phyloP scores from a whole-genome alignment of 768 basidiomycete species.

The Calocybe cyanea region DNA sequence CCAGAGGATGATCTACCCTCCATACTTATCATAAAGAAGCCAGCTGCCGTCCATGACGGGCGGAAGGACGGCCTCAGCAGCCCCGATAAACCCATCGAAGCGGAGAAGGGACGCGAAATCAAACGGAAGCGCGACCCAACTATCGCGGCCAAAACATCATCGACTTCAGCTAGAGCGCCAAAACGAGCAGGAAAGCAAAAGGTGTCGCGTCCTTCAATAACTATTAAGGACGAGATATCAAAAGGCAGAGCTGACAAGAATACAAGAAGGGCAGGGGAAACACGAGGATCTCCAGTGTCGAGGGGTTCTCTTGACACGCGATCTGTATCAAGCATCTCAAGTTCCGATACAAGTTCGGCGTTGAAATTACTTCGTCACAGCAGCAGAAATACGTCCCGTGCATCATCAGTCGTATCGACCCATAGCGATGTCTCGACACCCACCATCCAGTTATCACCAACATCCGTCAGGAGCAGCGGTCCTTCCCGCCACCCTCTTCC shows the following conservation, averaged over 20 bases:
- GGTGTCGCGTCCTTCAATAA: conserved; percentile 2
- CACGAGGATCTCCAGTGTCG: conserved; percentile 11
- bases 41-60: not conserved
- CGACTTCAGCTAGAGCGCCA: conserved; percentile 4
- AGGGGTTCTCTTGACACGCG: conserved; percentile 13
- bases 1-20: conserved; percentile 24
- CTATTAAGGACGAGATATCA: conserved; percentile 11
- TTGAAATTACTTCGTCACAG: conserved; percentile 28
- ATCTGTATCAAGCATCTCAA: conserved; percentile 26
- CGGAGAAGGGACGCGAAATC: conserved; percentile 5
- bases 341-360: conserved; percentile 36
- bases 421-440: conserved; percentile 24
- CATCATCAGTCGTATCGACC: conserved; percentile 49
- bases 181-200: conserved; percentile 11
- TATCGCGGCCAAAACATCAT: not conserved
- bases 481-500: conserved; percentile 14
- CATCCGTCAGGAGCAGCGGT: conserved; percentile 22
- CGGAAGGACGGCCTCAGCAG: not conserved
- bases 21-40: conserved; percentile 24
- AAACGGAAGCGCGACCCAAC: conserved; percentile 22
- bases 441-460: conserved; percentile 25
- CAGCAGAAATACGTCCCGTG: conserved; percentile 32
- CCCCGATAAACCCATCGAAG: not conserved
- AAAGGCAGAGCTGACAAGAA: conserved; percentile 13
- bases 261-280: conserved; percentile 33